Evolutionary conservation across 73 alveolate genomes (phyloP).

Genomic region (Symbiodinium natans): DNA sequence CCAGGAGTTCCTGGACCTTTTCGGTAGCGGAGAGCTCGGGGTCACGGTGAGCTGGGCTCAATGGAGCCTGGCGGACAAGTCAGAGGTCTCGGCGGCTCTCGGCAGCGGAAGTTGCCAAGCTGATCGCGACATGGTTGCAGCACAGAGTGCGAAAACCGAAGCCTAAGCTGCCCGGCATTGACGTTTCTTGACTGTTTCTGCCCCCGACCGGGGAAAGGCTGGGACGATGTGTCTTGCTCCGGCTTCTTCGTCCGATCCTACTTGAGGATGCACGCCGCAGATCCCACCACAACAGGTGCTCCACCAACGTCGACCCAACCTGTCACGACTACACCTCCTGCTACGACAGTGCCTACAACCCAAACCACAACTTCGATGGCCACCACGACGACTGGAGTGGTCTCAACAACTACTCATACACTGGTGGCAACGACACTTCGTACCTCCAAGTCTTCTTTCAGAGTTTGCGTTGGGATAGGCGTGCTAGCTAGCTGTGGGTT

Average conservation of each 20-base stretch:
- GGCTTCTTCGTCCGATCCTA: conserved; percentile 28
- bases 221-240: conserved; percentile 16
- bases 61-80: conserved; percentile 25
- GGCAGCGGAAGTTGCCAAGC: neutral
- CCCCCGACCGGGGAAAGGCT: neutral
- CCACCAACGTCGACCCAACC: conserved; percentile 7
- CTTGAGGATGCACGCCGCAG: conserved; percentile 21
- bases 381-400: neutral
- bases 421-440: neutral
- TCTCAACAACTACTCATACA: neutral
- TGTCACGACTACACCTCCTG: neutral
- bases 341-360: neutral
- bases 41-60: conserved; percentile 35
- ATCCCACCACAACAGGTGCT: conserved; percentile 9
- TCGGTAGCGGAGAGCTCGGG: conserved; percentile 36
- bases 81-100: conserved; percentile 36
- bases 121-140: neutral
- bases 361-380: conserved; percentile 4
- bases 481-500: neutral
- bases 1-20: conserved; percentile 10
- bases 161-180: no score
- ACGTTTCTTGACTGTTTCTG: no score
- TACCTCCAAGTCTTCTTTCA: no score
- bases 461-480: no score
- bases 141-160: no score